These are phyloP conservation scores for Fusarium robinianum DNA, from an alignment of 2,329 filamentous ascomycete species.

Conservation along the genomic window DNA sequence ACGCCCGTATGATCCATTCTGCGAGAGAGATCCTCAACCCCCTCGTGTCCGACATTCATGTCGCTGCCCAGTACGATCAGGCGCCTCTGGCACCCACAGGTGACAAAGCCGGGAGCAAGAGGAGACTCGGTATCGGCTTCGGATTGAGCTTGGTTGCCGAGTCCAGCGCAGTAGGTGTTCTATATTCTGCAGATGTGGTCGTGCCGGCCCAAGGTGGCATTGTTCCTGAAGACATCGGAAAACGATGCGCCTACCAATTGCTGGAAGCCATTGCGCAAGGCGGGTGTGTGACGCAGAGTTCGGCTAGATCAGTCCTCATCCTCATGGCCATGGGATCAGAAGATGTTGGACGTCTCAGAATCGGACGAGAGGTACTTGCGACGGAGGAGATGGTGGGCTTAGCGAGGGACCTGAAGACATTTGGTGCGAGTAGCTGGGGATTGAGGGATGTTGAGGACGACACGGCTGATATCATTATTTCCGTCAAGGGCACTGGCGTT, in stretches of 20 bases:
- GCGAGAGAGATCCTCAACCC: conserved; percentile 86
- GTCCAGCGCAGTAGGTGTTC: conserved; percentile 75
- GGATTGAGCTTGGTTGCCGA: conserved; percentile 90
- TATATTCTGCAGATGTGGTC: conserved; percentile 86
- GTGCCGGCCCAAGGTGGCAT: conserved; percentile 77
- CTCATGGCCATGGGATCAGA: conserved; percentile 99
- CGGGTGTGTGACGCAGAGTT: conserved; percentile 76
- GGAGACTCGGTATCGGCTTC: conserved; percentile 83
- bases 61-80: conserved; percentile 78
- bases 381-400: conserved; percentile 79
- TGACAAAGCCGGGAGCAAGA: conserved; percentile 60
- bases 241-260: conserved; percentile 84
- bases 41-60: conserved; percentile 85
- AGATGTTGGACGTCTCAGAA: conserved; percentile 83
- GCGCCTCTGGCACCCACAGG: conserved; percentile 60
- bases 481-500: conserved; percentile 89
- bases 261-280: conserved; percentile 81
- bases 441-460: conserved; percentile 73
- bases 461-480: conserved; percentile 77
- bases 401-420: conserved; percentile 83
- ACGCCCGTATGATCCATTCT: conserved; percentile 91
- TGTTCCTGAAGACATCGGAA: conserved; percentile 88
- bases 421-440: conserved; percentile 90
- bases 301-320: conserved; percentile 75
- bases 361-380: conserved; percentile 81